These are phyloP conservation scores for Fulvia fulva DNA, from an alignment of 2,329 filamentous ascomycete species.

Conservation along the genomic window DNA sequence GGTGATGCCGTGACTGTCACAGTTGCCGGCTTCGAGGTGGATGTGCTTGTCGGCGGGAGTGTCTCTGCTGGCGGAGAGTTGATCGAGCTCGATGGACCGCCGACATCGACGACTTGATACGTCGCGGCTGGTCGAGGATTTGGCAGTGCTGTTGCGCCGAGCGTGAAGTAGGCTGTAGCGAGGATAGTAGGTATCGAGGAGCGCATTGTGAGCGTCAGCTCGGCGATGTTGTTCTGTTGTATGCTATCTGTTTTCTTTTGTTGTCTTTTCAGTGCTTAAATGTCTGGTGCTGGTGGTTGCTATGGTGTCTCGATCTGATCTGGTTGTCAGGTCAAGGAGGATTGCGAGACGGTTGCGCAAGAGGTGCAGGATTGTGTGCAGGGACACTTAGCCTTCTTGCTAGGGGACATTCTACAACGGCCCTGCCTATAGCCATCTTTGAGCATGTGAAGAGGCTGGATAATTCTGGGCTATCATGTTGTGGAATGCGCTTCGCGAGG, in stretches of 20 bases:
- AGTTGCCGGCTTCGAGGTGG: conserved; percentile 1
- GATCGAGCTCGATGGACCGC: conserved; percentile 16
- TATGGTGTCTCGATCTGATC: not conserved
- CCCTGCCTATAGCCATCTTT: conserved; percentile 7
- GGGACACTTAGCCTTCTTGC: not conserved
- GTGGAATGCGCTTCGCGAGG: conserved; percentile 8
- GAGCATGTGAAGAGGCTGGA: not conserved
- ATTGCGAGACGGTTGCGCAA: conserved; percentile 14
- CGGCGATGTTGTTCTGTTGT: not conserved
- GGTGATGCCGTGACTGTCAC: conserved; percentile 4
- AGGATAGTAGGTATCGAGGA: conserved; percentile 12
- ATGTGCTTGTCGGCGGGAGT: conserved; percentile 9
- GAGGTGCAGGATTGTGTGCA: conserved; percentile 9
- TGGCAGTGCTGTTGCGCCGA: conserved; percentile 26
- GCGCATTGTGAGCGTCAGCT: conserved; percentile 15
- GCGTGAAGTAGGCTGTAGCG: conserved; percentile 22
- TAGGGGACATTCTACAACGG: conserved; percentile 5
- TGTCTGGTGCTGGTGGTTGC: not conserved
- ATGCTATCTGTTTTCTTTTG: not conserved
- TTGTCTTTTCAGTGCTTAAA: not conserved
- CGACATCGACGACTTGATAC: conserved; percentile 32
- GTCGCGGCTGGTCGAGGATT: conserved; percentile 22
- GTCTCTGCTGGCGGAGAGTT: conserved; percentile 9
- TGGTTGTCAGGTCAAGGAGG: conserved; percentile 15
- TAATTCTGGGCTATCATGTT: not conserved